Evolutionary conservation across 2,329 filamentous ascomycete species (phyloP), one percentile per base, ranked within the genome.

Genomic region (Leptographium wingfieldii): DNA sequence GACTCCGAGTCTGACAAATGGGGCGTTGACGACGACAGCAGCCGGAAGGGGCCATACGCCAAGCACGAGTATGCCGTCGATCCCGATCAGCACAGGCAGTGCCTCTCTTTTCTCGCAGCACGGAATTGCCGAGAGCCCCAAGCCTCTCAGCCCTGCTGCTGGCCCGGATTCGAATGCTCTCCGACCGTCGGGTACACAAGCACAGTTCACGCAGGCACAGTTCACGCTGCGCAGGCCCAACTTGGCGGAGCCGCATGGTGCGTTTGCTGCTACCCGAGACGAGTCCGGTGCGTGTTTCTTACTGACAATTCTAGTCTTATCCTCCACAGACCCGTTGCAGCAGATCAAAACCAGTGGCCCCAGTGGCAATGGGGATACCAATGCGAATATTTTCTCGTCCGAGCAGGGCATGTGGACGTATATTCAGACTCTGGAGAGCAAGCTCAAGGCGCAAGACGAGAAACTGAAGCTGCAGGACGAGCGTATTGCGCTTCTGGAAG

Each of bases 101-200:
- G 75, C 76, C 55, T 80, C 80, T 22, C 80, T 91, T 64, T 95
- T 90, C 69, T 80, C 84, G 64, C 80, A 81, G 64, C 80, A 82
- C 59, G 80, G 76, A 61, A 88, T 95, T 76, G 94, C 88, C 3
- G 90, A 96, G 71, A 95, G 89, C 65, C 90, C 91, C 0, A 95
- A 92, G 69, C 87, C 91, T 4, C 76, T 95, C 49, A 91, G 86
- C 62, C 87, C 87, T n/a, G 67, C 63, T 0, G 58, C 48, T 14
- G 57, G 43, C 12, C 12, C 2, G 12, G 58, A 61, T 10, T 12
- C 27, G 43, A 22, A 33, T 6, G 14, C 40, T 3, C 19, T 22
- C n/a, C 43, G 22, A 19, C 6, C 43, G 3, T 46, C 43, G 9
- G 43, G 43, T 46, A 5, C 19, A 19, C 43, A 46, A n/a, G 16